Evolutionary conservation across 768 basidiomycete genomes (phyloP), one percentile per base, ranked within the genome.

Genomic region (Mycena floridula): DNA sequence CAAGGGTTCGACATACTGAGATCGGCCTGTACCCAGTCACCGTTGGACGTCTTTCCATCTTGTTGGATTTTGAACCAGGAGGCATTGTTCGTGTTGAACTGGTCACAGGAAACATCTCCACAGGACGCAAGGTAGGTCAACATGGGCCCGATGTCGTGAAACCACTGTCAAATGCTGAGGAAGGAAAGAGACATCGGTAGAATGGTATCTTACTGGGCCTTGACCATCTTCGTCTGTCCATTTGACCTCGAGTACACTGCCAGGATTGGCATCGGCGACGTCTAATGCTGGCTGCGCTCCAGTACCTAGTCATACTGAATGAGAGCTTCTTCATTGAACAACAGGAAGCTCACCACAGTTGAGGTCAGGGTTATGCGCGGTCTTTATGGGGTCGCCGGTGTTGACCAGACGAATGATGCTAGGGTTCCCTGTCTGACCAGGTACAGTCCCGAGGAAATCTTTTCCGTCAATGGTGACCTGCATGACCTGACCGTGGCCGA

Each of bases 291-390:
- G 68, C 61, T 3, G 81, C 76, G 26, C 69, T n/a, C n/a, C n/a
- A n/a, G n/a, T n/a, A n/a, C n/a, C n/a, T n/a, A n/a, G n/a, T n/a
- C n/a, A n/a, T n/a, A n/a, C n/a, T n/a, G n/a, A n/a, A n/a, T n/a
- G n/a, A n/a, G n/a, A n/a, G n/a, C n/a, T n/a, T n/a, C n/a, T n/a
- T n/a, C n/a, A n/a, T n/a, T n/a, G n/a, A n/a, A n/a, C n/a, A n/a
- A n/a, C n/a, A n/a, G n/a, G n/a, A n/a, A n/a, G 61, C 18, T 68
- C 62, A 9, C 85, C 85, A 50, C 85, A 88, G 60, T 76, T 82
- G 9, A 84, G 40, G 42, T 65, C 68, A 2, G 72, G 53, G 53
- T 84, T 85, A 28, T 44, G 61, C 16, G 81, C 73, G 28, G 78
- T 79, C 60, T 85, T 68, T 51, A 70, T 64, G 0, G 76, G 76